Base-by-base conservation (phyloP, 2,329 filamentous ascomycete genomes). In the Ceratocystis diversiconidia region DNA sequence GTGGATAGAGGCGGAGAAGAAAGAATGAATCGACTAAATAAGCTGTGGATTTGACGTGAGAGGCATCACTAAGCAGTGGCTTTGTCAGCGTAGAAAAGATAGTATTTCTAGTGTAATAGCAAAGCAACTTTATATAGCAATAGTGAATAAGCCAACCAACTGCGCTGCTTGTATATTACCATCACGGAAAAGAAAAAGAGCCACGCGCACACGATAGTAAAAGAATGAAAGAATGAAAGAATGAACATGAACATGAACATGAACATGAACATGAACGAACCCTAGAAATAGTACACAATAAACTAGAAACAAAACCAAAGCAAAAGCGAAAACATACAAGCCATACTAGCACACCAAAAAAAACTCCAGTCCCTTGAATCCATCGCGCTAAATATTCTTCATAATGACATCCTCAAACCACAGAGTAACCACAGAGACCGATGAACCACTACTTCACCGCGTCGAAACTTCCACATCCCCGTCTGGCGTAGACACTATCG, bases 1-100 rank as follows among this genome's bases (percentile, higher is more conserved):
- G 62, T 80, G 77, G 70, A 89, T 94, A 72, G 81, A 79, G 1
- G 44, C 43, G 55, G n/a, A 28, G 44, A 41, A 61, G 43, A 63
- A 17, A 15, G 3, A 41, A 12, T 41, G 36, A 41, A 41, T 41
- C 3, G 12, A 41, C 36, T 1, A 41, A 12, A 41, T 41, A 8
- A 12, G 36, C 36, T 4, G 12, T 41, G 36, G 10, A 41, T 41
- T 12, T 4, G 36, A 41, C 10, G 10, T 12, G 8, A 41, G 36
- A 41, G 36, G 10, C 0, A 41, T 12, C 8, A 41, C 10, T 15
- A 41, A 3, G 1, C 3, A 15, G 36, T 12, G 12, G 36, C 10
- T 15, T 12, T 41, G 36, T 41, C 12, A 12, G 44, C 7, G 52
- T 32, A n/a, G 43, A 17, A 50, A 5, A 50, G 12, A 50, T 0